phyloP scores from a whole-genome alignment of 495 filamentous ascomycete genomes.

The Penicillium silybi region DNA sequence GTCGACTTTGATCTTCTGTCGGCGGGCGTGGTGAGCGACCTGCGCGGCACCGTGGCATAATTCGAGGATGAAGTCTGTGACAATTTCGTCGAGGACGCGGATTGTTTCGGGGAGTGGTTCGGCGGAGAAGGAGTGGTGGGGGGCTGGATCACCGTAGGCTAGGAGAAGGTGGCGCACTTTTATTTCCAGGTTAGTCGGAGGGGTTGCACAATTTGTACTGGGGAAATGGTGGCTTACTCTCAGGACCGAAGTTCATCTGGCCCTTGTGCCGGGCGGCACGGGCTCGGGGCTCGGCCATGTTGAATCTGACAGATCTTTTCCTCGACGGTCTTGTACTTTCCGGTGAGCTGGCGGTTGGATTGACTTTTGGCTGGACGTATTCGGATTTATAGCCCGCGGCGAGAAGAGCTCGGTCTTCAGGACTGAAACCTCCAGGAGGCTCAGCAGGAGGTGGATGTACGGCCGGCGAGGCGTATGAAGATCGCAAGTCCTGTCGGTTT shows the following conservation, averaged over 20 bases:
- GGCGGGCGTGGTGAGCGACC: constrained; percentile 72
- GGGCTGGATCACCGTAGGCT: constrained; percentile 73
- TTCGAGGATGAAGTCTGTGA: constrained; percentile 86
- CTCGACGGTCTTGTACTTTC: background rate
- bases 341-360: background rate
- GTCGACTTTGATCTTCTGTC: constrained; percentile 96
- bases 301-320: background rate
- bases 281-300: constrained; percentile 66
- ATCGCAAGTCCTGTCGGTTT: background rate
- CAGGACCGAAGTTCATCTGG: constrained; percentile 81
- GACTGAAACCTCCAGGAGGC: background rate
- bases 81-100: constrained; percentile 85
- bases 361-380: constrained; percentile 2
- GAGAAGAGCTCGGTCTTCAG: constrained; percentile 22
- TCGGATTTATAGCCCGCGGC: constrained; percentile 25
- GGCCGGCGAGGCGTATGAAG: background rate
- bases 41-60: constrained; percentile 84
- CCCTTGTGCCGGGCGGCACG: constrained; percentile 79
- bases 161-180: constrained; percentile 77
- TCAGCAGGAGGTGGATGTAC: background rate
- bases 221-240: constrained; percentile 51
- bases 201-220: background rate
- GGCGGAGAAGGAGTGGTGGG: constrained; percentile 37
- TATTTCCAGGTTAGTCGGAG: constrained; percentile 1
- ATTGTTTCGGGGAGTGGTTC: constrained; percentile 77